A percentile compares a stretch with the other conserved stretches of the same genome.
phyloP scores from a whole-genome alignment of 768 basidiomycete species.

The Hemileccinum impolitum region DNA sequence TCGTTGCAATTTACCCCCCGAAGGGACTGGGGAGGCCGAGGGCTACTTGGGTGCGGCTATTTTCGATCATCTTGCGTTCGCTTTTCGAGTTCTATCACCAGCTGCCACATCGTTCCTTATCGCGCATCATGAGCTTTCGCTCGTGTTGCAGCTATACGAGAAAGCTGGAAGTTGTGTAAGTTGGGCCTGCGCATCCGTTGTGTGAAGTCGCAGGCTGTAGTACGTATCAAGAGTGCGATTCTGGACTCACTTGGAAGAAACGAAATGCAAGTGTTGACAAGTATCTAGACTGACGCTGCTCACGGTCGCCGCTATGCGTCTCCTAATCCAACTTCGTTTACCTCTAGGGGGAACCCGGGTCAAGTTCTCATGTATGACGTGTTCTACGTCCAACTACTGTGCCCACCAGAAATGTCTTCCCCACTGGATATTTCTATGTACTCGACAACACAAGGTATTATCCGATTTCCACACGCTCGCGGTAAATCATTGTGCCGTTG shows the following conservation, averaged over 20 bases:
- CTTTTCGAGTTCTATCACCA: slow-evolving; percentile 21
- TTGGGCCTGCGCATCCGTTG: not conserved
- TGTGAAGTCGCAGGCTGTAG: not conserved
- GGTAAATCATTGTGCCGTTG: slow-evolving; percentile 36
- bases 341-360: slow-evolving; percentile 37
- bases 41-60: slow-evolving; percentile 67
- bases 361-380: slow-evolving; percentile 4
- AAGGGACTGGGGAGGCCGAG: slow-evolving; percentile 84
- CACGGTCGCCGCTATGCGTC: slow-evolving; percentile 7
- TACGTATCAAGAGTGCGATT: no score
- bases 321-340: slow-evolving; percentile 47
- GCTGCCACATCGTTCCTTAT: slow-evolving; percentile 63
- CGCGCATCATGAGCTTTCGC: slow-evolving; percentile 10
- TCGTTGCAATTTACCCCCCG: slow-evolving; percentile 62
- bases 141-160: no score
- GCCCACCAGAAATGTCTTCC: slow-evolving; percentile 20
- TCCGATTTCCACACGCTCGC: slow-evolving; percentile 21
- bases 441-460: slow-evolving; percentile 46
- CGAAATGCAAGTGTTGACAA: not conserved
- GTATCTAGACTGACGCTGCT: no score
- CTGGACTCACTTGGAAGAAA: no score
- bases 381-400: slow-evolving; percentile 47
- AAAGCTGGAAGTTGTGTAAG: not conserved
- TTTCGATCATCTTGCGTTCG: not conserved
- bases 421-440: slow-evolving; percentile 33